Evolutionary conservation across 768 basidiomycete species (phyloP), one percentile per base, ranked within the genome.

Genomic region (Amanita brunnescens): DNA sequence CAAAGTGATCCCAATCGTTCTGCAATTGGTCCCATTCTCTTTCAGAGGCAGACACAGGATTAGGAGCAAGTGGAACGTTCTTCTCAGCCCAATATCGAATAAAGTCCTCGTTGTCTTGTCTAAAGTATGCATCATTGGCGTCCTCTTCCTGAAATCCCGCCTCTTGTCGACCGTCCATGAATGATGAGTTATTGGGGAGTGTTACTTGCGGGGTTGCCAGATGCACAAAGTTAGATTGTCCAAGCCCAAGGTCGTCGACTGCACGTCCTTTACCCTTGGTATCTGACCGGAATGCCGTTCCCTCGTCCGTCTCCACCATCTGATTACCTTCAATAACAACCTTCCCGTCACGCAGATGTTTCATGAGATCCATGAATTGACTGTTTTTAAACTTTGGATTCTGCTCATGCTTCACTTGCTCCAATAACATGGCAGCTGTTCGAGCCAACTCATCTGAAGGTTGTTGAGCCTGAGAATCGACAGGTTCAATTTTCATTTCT

Each of bases 321-420:
- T 83, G 67, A 60, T 92, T 83, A 16, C 85, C 88, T 43, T 87
- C 81, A 2, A 95, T 83, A 13, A 83, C 74, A 35, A 91, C 74
- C 59, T 86, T 78, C 6, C 83, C 79, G 65, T 93, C 92, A 34
- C 89, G 73, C 50, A 96, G 67, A 63, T 89, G 82, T 47, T 77
- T 79, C 92, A 96, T 95, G 23, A 96, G 73, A 18, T 76, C 75
- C 74, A 96, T 72, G 63, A 96, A 96, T 53, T 79, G 75, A 64
- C 89, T 91, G 29, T 90, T 78, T 66, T 80, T 75, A 60, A 96
- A 92, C 63, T 95, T 96, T 32, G 83, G 80, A 61, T 89, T 91
- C 59, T 77, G 74, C 49, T 88, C 87, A 52, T 83, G 67, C 59
- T 78, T 73, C 41, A 94, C 78, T n/a, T 84, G 75, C 37, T 89